Evolutionary conservation across 2,329 filamentous ascomycete species (phyloP).

Genomic region (Monosporascus cannonballus): DNA sequence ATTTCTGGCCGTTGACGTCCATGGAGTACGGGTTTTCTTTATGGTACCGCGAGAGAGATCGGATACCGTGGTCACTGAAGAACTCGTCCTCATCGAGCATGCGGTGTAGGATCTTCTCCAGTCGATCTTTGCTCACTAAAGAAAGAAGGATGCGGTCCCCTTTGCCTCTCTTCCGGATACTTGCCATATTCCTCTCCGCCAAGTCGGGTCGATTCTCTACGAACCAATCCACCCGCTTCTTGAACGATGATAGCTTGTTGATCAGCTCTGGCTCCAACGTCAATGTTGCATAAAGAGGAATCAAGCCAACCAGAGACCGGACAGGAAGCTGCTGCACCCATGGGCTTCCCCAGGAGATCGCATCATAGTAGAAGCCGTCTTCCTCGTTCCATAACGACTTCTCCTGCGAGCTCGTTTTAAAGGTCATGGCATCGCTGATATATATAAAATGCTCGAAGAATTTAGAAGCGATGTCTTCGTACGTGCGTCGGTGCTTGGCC

Average conservation of each 20-base stretch:
- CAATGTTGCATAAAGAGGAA: constrained; percentile 85
- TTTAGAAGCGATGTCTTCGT: constrained; percentile 95
- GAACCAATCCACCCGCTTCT: constrained; percentile 91
- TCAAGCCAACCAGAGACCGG: constrained; percentile 84
- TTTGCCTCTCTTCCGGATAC: constrained; percentile 84
- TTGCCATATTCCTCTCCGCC: constrained; percentile 89
- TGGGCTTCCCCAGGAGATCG: constrained; percentile 91
- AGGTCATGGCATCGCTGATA: constrained; percentile 96
- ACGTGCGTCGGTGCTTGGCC: constrained; percentile 89
- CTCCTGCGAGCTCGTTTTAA: constrained; percentile 65
- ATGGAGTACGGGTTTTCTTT: constrained; percentile 87
- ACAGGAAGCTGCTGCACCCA: constrained; percentile 92
- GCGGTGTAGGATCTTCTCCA: constrained; percentile 79
- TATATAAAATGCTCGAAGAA: constrained; percentile 99
- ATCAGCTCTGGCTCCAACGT: constrained; percentile 92
- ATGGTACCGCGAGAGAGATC: constrained; percentile 87
- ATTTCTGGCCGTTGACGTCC: constrained; percentile 89
- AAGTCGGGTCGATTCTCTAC: constrained; percentile 80
- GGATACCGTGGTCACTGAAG: constrained; percentile 81
- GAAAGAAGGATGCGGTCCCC: constrained; percentile 82
- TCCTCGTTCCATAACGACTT: constrained; percentile 93
- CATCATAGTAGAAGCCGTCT: constrained; percentile 97
- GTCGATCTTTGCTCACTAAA: constrained; percentile 86
- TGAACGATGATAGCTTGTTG: constrained; percentile 86
- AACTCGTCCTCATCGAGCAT: constrained; percentile 97